These are phyloP conservation scores for Penicillium atrosanguineum DNA, from an alignment of 495 filamentous ascomycete species.

Conservation along the genomic window DNA sequence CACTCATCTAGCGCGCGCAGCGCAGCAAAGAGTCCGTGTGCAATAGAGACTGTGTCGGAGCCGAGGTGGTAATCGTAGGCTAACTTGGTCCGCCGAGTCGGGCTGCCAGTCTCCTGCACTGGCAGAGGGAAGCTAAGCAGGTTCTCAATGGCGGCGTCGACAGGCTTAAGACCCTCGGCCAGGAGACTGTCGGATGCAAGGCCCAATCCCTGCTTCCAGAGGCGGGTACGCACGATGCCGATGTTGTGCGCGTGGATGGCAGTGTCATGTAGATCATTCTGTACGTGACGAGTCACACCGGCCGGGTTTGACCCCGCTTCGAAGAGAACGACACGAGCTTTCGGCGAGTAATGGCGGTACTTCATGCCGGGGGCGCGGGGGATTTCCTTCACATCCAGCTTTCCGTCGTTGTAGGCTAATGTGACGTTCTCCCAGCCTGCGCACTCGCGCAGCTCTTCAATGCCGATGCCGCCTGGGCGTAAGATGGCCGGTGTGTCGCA, in stretches of 20 bases:
- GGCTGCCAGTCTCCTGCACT: constrained; percentile 25
- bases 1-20: constrained; percentile 79
- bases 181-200: constrained; percentile 28
- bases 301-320: constrained; percentile 49
- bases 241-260: constrained; percentile 40
- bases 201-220: constrained; percentile 40
- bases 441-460: constrained; percentile 72
- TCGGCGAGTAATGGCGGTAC: constrained; percentile 95
- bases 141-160: constrained; percentile 28
- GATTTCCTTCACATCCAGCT: constrained; percentile 39
- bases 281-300: constrained; percentile 31
- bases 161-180: constrained; percentile 20
- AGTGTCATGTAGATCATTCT: constrained; percentile 35
- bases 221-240: constrained; percentile 46
- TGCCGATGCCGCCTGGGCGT: constrained; percentile 84
- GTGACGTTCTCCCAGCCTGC: constrained; percentile 76
- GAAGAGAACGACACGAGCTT: constrained; percentile 81
- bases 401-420: constrained; percentile 70
- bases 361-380: constrained; percentile 97
- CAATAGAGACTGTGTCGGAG: constrained; percentile 64
- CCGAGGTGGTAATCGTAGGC: constrained; percentile 62
- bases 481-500: constrained; percentile 76
- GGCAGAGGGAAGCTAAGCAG: constrained; percentile 33
- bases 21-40: constrained; percentile 81
- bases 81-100: constrained; percentile 27